phyloP scores from a whole-genome alignment of 352 stramenopile genomes.

The Globisporangium parvum region DNA sequence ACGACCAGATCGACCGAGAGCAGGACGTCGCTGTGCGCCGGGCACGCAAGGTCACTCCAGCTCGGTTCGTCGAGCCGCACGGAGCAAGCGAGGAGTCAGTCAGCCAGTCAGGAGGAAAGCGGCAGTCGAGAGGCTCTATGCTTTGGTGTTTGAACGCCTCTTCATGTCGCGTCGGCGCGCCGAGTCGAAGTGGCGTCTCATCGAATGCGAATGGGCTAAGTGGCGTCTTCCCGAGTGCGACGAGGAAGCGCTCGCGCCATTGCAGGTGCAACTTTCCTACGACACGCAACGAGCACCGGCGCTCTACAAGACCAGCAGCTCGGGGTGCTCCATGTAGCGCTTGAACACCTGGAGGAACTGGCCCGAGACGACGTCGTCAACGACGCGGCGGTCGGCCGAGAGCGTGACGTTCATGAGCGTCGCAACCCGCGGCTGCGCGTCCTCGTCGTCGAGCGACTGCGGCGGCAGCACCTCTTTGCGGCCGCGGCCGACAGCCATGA shows the following conservation, averaged over 20 bases:
- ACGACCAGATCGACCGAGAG: too few relatives aligned
- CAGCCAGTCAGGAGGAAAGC: too few relatives aligned
- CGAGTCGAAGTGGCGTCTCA: too few relatives aligned
- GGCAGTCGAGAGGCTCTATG: too few relatives aligned
- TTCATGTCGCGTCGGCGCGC: too few relatives aligned
- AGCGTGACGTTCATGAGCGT: conserved; percentile 96
- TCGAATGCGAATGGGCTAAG: too few relatives aligned
- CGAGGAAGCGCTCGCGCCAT: background rate
- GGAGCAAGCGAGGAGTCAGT: too few relatives aligned
- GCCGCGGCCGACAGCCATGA: conserved; percentile 96
- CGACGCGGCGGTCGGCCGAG: conserved; percentile 94
- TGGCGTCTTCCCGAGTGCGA: too few relatives aligned
- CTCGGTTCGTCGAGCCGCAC: too few relatives aligned
- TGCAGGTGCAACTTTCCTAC: background rate
- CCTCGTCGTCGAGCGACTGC: conserved; percentile 30
- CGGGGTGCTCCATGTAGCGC: conserved; percentile 95
- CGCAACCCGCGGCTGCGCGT: conserved; percentile 82
- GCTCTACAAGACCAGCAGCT: conserved; percentile 75
- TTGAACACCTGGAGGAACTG: conserved; percentile 96
- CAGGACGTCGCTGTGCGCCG: too few relatives aligned
- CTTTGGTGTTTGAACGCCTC: too few relatives aligned
- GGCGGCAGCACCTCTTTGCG: conserved; percentile 80
- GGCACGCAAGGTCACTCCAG: too few relatives aligned
- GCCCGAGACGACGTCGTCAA: conserved; percentile 95
- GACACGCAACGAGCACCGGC: background rate